Evolutionary conservation across 768 basidiomycete genomes (phyloP).

Genomic region (Lactarius tabidus): DNA sequence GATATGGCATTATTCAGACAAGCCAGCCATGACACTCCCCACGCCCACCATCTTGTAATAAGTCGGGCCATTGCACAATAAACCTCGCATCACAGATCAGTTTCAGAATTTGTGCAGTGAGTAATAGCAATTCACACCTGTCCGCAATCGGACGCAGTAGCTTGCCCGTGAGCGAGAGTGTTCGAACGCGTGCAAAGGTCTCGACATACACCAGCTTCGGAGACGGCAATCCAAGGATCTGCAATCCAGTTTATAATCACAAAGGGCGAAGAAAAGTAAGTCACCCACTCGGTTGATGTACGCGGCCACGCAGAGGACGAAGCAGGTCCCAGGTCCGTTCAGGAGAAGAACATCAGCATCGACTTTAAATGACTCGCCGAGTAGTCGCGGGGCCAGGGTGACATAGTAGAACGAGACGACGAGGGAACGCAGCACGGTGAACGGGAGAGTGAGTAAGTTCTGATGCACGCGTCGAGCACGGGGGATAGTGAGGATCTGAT

Average conservation of each 20-base stretch:
- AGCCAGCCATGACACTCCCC: slow-evolving; percentile 62
- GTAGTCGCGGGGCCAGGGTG: slow-evolving; percentile 44
- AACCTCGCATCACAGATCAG: slow-evolving; percentile 49
- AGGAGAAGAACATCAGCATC: slow-evolving; percentile 83
- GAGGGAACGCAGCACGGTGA: slow-evolving; percentile 62
- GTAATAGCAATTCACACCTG: slow-evolving; percentile 42
- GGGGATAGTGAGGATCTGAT: slow-evolving; percentile 64
- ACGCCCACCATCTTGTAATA: slow-evolving; percentile 39
- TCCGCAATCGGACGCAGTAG: slow-evolving; percentile 81
- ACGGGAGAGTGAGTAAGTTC: slow-evolving; percentile 60
- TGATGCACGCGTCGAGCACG: slow-evolving; percentile 89
- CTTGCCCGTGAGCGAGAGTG: slow-evolving; percentile 80
- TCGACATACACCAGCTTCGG: slow-evolving; percentile 85
- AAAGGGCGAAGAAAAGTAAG: slow-evolving; percentile 12
- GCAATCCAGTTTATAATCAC: slow-evolving; percentile 12
- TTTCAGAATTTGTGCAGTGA: neutral
- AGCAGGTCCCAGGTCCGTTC: slow-evolving; percentile 95
- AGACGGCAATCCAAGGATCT: slow-evolving; percentile 73
- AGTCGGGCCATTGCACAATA: slow-evolving; percentile 84
- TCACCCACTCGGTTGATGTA: slow-evolving; percentile 65
- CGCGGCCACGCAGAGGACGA: slow-evolving; percentile 67
- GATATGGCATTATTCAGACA: slow-evolving; percentile 40
- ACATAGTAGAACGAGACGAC: slow-evolving; percentile 57
- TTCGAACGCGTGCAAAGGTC: slow-evolving; percentile 83
- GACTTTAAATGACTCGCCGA: slow-evolving; percentile 39